Base-by-base conservation (phyloP, 148 eudicot genomes). In the Silene uniflora region DNA sequence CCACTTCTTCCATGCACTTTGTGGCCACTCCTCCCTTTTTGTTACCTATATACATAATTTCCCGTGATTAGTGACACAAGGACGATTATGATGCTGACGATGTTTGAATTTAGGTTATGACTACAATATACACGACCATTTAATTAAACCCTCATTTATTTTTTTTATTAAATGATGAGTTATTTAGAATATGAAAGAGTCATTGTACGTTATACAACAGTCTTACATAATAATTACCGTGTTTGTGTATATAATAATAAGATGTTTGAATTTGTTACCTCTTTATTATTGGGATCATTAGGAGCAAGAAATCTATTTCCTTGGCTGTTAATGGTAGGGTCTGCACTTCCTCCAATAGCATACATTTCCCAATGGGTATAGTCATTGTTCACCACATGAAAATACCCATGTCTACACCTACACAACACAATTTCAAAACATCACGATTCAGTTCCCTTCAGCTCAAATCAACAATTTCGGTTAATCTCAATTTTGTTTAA, bases 321-420 rank as follows among this genome's bases (percentile, higher is more conserved):
- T 82, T 90, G 93, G 73, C 89, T 81, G 60, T 89, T 85, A 47
- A 89, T 87, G 24, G 92, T 89, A 11, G 90, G 92, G 3, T 67
- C 44, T 21, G 92, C 92, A 80, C 92, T 89, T 18, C 92, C 92
- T 23, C 92, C 92, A 70, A 89, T 84, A 46, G 92, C 92, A 73
- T 89, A 89, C 89, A 85, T 89, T 63, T 87, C 86, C 92, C 92
- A 87, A 67, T 87, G 88, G 0, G 88, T 89, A 63, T 89, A 87
- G 85, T 87, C 90, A 84, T 89, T 89, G 79, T 87, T 89, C 80
- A 89, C 92, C 82, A 87, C 92, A 84, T 89, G 92, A 47, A 89
- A 89, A 76, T 89, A 87, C 16, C 92, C 92, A 84, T 75, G 85
- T 62, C 92, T 85, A 81, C 90, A 89, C 72, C 92, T 89, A 83